Percentiles rank a stretch among this genome's conserved stretches.
These are phyloP conservation scores for Corylus heterophylla DNA, from an alignment of 306 rosid genomes.

Conservation along the genomic window DNA sequence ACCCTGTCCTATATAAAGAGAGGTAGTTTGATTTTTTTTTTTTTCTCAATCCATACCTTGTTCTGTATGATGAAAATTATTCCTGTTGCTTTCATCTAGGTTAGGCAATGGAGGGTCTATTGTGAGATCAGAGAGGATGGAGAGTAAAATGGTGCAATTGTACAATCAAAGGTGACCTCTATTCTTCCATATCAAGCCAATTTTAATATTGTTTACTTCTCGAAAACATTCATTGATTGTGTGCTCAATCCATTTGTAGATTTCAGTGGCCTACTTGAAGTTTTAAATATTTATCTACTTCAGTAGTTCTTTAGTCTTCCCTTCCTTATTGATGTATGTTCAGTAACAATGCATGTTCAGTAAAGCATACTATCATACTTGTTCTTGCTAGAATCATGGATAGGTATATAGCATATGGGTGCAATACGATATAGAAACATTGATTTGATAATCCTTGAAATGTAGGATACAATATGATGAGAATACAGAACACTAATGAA, in stretches of 20 bases:
- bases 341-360: background rate
- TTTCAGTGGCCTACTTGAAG: conserved; percentile 1
- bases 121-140: conserved; percentile 86
- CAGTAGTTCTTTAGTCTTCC: background rate
- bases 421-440: background rate
- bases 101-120: conserved; percentile 64
- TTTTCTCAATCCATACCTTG: conserved; percentile 11
- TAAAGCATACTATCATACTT: background rate
- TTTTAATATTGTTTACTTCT: conserved; percentile 4
- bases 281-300: background rate
- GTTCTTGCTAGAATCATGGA: conserved; percentile 6
- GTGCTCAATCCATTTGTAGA: conserved; percentile 24
- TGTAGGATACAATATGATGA: background rate
- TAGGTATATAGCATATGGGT: background rate
- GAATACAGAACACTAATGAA: background rate
- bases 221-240: conserved; percentile 15
- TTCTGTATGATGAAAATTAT: conserved; percentile 16
- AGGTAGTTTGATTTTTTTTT: conserved; percentile 48
- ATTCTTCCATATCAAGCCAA: background rate
- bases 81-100: conserved; percentile 44
- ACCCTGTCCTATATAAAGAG: conserved; percentile 86
- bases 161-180: conserved; percentile 65
- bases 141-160: conserved; percentile 51
- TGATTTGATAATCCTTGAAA: background rate
- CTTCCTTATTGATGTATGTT: background rate